Percentiles rank a stretch among this genome's conserved stretches.
phyloP scores from a whole-genome alignment of 441 rosid species.

The Erodium moschatum region DNA sequence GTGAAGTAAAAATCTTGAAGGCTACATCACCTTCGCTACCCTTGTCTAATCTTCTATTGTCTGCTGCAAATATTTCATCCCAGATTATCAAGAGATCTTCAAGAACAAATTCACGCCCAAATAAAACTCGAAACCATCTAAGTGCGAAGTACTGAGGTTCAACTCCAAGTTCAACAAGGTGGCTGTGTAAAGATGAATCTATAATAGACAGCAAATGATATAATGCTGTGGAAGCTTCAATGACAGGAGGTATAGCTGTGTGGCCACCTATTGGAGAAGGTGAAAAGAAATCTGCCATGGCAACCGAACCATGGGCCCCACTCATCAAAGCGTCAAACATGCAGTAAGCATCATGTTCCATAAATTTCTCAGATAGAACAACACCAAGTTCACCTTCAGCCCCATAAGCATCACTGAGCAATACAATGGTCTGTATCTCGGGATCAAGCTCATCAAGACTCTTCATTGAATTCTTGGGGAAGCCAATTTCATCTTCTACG shows the following conservation, averaged over 20 bases:
- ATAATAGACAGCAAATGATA: slow-evolving; percentile 62
- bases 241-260: slow-evolving; percentile 66
- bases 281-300: slow-evolving; percentile 73
- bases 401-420: slow-evolving; percentile 77
- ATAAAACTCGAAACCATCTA: slow-evolving; percentile 88
- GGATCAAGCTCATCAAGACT: slow-evolving; percentile 64
- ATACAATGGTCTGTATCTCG: slow-evolving; percentile 49
- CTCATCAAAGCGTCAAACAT: slow-evolving; percentile 95
- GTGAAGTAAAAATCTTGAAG: slow-evolving; percentile 49
- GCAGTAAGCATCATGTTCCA: slow-evolving; percentile 94
- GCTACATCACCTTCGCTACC: slow-evolving; percentile 26
- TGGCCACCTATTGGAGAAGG: slow-evolving; percentile 42
- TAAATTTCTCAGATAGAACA: slow-evolving; percentile 87
- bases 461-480: slow-evolving; percentile 41
- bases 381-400: slow-evolving; percentile 96
- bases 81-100: slow-evolving; percentile 63
- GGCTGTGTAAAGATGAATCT: slow-evolving; percentile 78
- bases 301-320: slow-evolving; percentile 60
- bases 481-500: slow-evolving; percentile 45
- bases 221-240: slow-evolving; percentile 78
- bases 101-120: slow-evolving; percentile 81
- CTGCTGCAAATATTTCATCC: slow-evolving; percentile 82
- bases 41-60: slow-evolving; percentile 31
- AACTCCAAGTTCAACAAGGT: slow-evolving; percentile 81
- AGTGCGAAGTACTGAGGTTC: slow-evolving; percentile 95